phyloP scores from a whole-genome alignment of 306 rosid genomes.

The Luffa acutangula region DNA sequence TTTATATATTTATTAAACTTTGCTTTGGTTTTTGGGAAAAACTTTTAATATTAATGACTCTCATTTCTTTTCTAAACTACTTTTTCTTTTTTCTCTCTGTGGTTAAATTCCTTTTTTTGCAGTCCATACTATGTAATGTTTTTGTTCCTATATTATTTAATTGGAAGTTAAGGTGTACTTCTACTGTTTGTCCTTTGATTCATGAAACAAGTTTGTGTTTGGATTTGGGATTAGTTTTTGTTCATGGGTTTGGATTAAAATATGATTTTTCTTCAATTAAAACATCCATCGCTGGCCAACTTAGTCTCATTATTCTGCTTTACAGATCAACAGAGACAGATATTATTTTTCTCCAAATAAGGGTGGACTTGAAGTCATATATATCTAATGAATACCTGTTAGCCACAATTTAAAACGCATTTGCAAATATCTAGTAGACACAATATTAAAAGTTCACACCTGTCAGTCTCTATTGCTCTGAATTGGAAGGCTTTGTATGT shows the following conservation, averaged over 20 bases:
- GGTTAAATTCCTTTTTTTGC: background rate
- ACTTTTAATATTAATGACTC: background rate
- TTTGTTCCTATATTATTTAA: background rate
- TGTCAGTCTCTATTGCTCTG: too few relatives aligned
- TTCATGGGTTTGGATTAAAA: background rate
- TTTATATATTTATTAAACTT: background rate
- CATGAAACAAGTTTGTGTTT: background rate
- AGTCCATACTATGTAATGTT: background rate
- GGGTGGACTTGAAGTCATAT: background rate
- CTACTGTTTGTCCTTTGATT: background rate
- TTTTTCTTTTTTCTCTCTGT: too few relatives aligned
- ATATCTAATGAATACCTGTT: too few relatives aligned
- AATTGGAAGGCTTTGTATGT: too few relatives aligned
- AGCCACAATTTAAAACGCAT: too few relatives aligned
- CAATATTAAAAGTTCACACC: too few relatives aligned
- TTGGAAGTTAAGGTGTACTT: too few relatives aligned
- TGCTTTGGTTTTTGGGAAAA: background rate
- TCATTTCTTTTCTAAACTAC: too few relatives aligned
- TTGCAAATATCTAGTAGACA: too few relatives aligned
- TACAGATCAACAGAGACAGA: background rate
- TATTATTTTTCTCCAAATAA: background rate
- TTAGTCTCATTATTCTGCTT: background rate
- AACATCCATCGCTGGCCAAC: background rate
- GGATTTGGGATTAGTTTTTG: background rate
- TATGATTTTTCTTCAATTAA: background rate